Conservation (phyloP, 352 stramenopile genomes). For the Phytophthora megakarya region DNA sequence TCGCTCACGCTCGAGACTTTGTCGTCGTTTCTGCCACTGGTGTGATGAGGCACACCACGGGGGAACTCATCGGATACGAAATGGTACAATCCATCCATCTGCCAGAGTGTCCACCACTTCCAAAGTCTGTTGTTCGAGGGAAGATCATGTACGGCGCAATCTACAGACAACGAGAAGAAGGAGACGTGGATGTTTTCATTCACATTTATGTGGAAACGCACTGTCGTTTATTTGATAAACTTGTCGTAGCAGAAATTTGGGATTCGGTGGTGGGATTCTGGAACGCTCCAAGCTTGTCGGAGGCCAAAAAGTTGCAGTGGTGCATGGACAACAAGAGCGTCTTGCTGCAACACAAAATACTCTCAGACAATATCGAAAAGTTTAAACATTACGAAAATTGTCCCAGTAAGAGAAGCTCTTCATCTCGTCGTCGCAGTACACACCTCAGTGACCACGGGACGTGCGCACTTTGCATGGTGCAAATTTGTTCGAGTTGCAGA, state of each 20-base stretch:
- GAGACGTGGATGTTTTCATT: conserved; percentile 11
- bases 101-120: conserved; percentile 12
- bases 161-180: conserved; percentile 12
- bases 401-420: background rate
- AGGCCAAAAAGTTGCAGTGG: conserved; percentile 20
- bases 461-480: conserved; percentile 7
- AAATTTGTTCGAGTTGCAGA: conserved; percentile 11
- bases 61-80: conserved; percentile 42
- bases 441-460: conserved; percentile 1
- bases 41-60: conserved; percentile 19
- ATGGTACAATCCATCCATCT: conserved; percentile 49
- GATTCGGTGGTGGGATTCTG: conserved; percentile 10
- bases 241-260: conserved; percentile 10
- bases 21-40: conserved; percentile 29
- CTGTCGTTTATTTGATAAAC: conserved; percentile 3
- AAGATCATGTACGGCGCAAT: conserved; percentile 7
- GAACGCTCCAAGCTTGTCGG: background rate
- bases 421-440: conserved; percentile 4
- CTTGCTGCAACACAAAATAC: background rate
- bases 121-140: conserved; percentile 15
- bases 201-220: conserved; percentile 15
- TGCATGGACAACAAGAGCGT: conserved; percentile 20
- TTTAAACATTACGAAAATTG: conserved; percentile 1
- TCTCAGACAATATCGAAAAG: background rate
- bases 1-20: conserved; percentile 33